A percentile compares a stretch with the other conserved stretches of the same genome.
Conservation (phyloP, 2,329 filamentous ascomycete species). For the Colletotrichum liaoningense region DNA sequence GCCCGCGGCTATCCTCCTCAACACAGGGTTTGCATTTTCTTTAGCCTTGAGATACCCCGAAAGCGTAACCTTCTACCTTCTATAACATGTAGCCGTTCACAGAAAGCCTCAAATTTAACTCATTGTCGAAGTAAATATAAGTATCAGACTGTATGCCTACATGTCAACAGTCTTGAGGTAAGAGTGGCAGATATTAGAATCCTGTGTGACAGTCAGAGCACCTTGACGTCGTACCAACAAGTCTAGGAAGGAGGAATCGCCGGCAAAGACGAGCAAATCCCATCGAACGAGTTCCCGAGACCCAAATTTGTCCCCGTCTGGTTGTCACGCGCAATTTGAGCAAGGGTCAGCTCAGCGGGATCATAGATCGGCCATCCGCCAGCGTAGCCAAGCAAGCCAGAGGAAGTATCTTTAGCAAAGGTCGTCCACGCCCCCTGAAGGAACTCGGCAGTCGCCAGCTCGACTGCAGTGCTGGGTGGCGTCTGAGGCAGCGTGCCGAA, state of each 20-base stretch:
- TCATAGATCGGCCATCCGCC: slow-evolving; percentile 40
- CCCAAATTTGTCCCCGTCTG: slow-evolving; percentile 42
- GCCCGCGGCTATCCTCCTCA: too few relatives aligned
- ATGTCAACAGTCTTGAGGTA: too few relatives aligned
- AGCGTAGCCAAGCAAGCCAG: slow-evolving; percentile 45
- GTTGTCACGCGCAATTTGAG: slow-evolving; percentile 43
- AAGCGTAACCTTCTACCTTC: too few relatives aligned
- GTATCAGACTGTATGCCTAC: too few relatives aligned
- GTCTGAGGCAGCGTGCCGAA: slow-evolving; percentile 43
- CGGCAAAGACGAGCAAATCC: background rate
- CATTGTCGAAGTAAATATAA: too few relatives aligned
- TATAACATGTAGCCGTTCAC: too few relatives aligned
- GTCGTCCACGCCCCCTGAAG: slow-evolving; percentile 51
- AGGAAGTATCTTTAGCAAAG: slow-evolving; percentile 50
- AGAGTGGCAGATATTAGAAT: too few relatives aligned
- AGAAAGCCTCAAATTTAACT: accelerated
- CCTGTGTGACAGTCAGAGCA: too few relatives aligned
- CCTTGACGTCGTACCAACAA: too few relatives aligned
- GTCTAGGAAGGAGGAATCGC: background rate
- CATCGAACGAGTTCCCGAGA: slow-evolving; percentile 8
- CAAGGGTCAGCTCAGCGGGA: slow-evolving; percentile 30
- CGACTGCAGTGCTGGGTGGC: slow-evolving; percentile 39
- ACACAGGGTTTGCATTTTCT: too few relatives aligned
- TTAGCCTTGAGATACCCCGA: too few relatives aligned
- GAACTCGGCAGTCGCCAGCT: slow-evolving; percentile 45